Base-by-base conservation (phyloP, 768 basidiomycete species). In the Termitomyces heimii region DNA sequence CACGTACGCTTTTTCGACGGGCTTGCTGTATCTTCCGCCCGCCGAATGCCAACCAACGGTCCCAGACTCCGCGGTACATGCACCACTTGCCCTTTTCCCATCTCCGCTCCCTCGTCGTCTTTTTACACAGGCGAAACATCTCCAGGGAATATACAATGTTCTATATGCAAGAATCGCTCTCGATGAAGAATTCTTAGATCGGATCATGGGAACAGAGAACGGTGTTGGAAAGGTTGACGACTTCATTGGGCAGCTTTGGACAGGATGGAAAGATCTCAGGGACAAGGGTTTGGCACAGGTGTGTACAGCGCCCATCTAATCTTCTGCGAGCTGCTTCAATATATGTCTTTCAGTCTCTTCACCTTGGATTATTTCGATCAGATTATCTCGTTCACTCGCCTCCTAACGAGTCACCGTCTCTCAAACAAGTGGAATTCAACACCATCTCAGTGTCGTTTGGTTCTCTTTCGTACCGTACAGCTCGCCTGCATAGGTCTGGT, bases 381-480 rank as follows among this genome's bases (percentile, higher is more conserved):
- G 96, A 99, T 73, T 99, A 98, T 71, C 76, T 98, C 31, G 73
- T 98, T 22, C 93, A 99, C 62, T 70, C 77, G 8, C 76, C 77
- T 0, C 58, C 62, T 4, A 66, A 72, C 29, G 66, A 75, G 35
- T 53, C 66, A 3, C 65, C 76, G 14, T 70, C 73, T 6, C 71
- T 99, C 60, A 96, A 94, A 68, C 96, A 99, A 72, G 96, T 98
- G 42, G 96, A 99, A 69, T 97, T 98, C 74, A 99, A 99, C 68
- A 97, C 96, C 9, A 95, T 98, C 60, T 92, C 94, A 2, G 83
- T 87, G 0, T 94, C 94, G 0, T 96, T 98, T 68, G 96, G 94
- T 0, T 66, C 85, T 1, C 76, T 98, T 14, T 90, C 90, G 0
- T 77, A 89, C 60, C 78, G 76, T 37, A 75, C 79, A 10, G 77